These are phyloP conservation scores for Geotrichum macrosporum DNA, from an alignment of 1,139 yeast species.

Conservation along the genomic window DNA sequence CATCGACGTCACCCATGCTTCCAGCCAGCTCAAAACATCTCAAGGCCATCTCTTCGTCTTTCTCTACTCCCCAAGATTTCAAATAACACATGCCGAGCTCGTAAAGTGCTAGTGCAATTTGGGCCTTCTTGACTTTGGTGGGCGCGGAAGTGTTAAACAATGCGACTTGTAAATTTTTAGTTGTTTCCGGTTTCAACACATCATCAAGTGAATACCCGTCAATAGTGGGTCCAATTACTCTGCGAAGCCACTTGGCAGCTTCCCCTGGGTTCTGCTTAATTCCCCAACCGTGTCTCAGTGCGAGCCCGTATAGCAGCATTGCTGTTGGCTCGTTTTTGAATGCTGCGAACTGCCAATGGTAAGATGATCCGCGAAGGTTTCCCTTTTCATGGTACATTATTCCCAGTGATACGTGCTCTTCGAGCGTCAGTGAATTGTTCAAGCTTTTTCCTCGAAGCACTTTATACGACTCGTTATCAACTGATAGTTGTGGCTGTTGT, in stretches of 20 bases:
- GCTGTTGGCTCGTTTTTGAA: constrained; percentile 59
- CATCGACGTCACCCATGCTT: constrained; percentile 61
- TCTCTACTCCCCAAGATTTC: constrained; percentile 55
- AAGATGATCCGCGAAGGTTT: constrained; percentile 62
- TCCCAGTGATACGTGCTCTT: constrained; percentile 51
- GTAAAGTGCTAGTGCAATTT: constrained; percentile 42
- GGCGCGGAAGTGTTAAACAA: neutral
- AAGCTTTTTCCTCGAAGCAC: constrained; percentile 7
- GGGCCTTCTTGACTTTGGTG: constrained; percentile 30
- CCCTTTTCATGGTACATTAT: constrained; percentile 53
- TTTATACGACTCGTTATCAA: constrained; percentile 1
- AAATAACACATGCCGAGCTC: constrained; percentile 61
- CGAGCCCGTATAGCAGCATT: constrained; percentile 65
- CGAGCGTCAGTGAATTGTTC: constrained; percentile 30
- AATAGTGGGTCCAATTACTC: constrained; percentile 39
- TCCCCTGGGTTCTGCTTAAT: constrained; percentile 53
- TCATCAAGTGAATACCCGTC: neutral
- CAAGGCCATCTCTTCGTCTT: constrained; percentile 57
- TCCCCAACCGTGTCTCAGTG: constrained; percentile 68
- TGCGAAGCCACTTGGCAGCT: constrained; percentile 58
- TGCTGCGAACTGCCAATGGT: constrained; percentile 61
- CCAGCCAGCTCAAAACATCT: constrained; percentile 62
- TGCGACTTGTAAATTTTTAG: neutral
- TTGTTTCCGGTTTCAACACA: neutral
- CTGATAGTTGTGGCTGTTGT: neutral